Conservation (phyloP, 2,329 filamentous ascomycete genomes). For the Coniochaeta hoffmannii region DNA sequence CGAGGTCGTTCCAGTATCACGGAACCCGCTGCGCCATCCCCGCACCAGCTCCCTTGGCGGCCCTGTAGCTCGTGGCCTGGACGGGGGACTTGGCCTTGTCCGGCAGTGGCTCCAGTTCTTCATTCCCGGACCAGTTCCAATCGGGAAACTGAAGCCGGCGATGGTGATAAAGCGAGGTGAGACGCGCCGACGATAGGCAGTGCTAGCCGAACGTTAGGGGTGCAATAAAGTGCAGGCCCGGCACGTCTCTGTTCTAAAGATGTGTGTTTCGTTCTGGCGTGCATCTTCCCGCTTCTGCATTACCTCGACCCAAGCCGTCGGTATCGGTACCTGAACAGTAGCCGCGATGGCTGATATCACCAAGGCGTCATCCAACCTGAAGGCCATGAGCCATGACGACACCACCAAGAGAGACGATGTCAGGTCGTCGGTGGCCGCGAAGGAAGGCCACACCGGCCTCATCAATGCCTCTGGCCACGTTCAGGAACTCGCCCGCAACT, state of each 20-base stretch:
- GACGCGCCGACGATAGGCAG: not conserved
- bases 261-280: not conserved
- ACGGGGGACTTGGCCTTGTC: not conserved
- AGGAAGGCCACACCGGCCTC: not conserved
- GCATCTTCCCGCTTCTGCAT: not conserved
- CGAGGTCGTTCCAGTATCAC: not conserved
- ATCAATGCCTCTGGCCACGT: constrained; percentile 33
- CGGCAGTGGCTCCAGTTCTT: not conserved
- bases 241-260: not conserved
- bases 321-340: not conserved
- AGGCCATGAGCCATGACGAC: not conserved
- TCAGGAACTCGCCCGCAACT: constrained; percentile 30
- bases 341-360: not conserved
- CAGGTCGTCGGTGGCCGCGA: not conserved
- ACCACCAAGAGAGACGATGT: not conserved
- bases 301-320: not conserved
- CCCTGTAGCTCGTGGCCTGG: not conserved
- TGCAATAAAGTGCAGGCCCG: not conserved
- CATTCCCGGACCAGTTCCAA: not conserved
- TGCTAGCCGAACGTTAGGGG: no score
- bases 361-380: not conserved
- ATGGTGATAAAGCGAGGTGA: not conserved
- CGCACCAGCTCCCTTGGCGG: not conserved
- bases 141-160: not conserved
- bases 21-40: not conserved